phyloP scores from a whole-genome alignment of 2,329 filamentous ascomycete genomes.

The Aspergillus aculeatinus region DNA sequence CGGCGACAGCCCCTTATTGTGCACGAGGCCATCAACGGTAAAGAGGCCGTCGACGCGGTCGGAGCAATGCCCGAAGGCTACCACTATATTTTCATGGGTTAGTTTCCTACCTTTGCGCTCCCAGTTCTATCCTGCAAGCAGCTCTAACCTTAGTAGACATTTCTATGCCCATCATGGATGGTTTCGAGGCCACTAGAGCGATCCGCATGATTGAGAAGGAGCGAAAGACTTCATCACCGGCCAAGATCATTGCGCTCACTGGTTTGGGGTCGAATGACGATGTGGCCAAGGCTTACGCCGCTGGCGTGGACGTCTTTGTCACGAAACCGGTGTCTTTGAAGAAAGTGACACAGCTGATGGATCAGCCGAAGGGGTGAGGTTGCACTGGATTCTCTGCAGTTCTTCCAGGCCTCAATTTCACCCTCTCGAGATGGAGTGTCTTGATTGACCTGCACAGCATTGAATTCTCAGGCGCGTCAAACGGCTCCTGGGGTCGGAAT shows the following conservation, averaged over 20 bases:
- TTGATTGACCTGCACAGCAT: too few relatives aligned
- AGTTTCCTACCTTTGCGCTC: neutral
- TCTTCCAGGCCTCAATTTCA: too few relatives aligned
- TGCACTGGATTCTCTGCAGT: too few relatives aligned
- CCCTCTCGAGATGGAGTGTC: too few relatives aligned
- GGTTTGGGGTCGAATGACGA: conserved; percentile 34
- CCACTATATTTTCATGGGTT: neutral
- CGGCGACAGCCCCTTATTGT: conserved; percentile 27
- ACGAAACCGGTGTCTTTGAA: neutral
- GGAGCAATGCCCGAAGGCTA: neutral
- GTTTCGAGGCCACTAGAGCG: conserved; percentile 40
- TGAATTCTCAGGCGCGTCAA: too few relatives aligned
- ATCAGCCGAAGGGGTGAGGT: neutral
- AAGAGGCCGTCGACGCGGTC: conserved; percentile 31
- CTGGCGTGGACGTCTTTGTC: conserved; percentile 32
- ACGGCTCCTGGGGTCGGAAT: too few relatives aligned
- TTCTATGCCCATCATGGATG: conserved; percentile 41
- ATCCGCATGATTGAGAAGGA: conserved; percentile 35
- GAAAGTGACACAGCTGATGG: neutral
- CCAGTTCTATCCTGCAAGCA: neutral
- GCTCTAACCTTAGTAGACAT: conserved; percentile 29
- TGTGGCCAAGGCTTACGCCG: conserved; percentile 33
- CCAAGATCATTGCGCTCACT: conserved; percentile 37
- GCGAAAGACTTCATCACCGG: conserved; percentile 10
- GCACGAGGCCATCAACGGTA: conserved; percentile 31